Conservation (phyloP, 495 filamentous ascomycete genomes). For the Lasiosphaeris hirsuta region DNA sequence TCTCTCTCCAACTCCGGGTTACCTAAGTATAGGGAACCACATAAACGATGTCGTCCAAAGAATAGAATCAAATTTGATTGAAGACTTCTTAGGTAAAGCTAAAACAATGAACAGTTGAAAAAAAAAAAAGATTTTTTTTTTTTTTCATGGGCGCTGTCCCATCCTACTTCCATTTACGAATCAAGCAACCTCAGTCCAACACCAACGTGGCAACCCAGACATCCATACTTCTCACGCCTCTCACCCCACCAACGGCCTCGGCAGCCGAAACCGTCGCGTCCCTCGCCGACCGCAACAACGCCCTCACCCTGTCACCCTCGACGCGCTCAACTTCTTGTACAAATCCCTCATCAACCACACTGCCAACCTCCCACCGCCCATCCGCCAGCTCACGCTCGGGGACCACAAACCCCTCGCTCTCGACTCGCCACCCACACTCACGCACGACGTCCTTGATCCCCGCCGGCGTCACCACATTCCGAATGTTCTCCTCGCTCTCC, state of each 20-base stretch:
- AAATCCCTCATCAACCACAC: conserved; percentile 24
- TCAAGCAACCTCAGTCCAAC: neutral
- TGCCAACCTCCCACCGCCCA: conserved; percentile 44
- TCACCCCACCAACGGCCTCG: conserved; percentile 28
- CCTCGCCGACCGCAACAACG: conserved; percentile 29
- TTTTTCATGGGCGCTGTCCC: too few species aligned
- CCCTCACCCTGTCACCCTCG: conserved; percentile 34
- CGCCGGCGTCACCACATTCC: conserved; percentile 14
- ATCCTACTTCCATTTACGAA: too few species aligned
- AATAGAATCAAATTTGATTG: too few species aligned
- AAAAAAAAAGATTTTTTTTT: too few species aligned
- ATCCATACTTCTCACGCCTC: conserved; percentile 45
- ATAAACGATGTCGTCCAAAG: too few species aligned
- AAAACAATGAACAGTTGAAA: too few species aligned
- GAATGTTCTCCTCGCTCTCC: conserved; percentile 20
- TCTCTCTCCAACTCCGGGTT: too few species aligned
- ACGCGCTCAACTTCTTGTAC: conserved; percentile 29
- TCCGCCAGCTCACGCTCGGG: conserved; percentile 39
- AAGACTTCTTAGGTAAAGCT: too few species aligned
- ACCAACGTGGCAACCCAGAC: conserved; percentile 42
- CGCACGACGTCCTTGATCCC: conserved; percentile 16
- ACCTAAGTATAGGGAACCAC: too few species aligned
- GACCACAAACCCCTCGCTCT: conserved; percentile 29
- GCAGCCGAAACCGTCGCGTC: conserved; percentile 36
- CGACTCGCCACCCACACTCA: conserved; percentile 27